Conservation (phyloP, 2,329 filamentous ascomycete genomes). For the Calycina marina region DNA sequence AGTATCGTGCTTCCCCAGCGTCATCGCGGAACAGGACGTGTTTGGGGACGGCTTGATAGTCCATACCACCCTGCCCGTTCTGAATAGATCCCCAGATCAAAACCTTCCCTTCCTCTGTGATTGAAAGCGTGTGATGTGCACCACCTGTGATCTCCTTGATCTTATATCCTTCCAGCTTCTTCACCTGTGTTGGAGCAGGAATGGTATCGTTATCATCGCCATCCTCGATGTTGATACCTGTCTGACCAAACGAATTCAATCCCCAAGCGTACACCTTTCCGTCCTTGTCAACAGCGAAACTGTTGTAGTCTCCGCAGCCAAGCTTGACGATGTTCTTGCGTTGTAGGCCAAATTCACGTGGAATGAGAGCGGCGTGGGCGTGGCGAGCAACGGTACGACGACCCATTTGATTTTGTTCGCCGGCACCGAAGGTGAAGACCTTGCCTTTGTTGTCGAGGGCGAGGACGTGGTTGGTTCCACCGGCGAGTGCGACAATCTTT, state of each 20-base stretch:
- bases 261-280: slow-evolving; percentile 70
- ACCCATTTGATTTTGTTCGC: slow-evolving; percentile 56
- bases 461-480: slow-evolving; percentile 43
- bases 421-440: slow-evolving; percentile 50
- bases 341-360: slow-evolving; percentile 21
- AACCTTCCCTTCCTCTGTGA: slow-evolving; percentile 40
- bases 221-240: slow-evolving; percentile 47
- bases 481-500: slow-evolving; percentile 36
- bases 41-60: slow-evolving; percentile 37
- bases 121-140: slow-evolving; percentile 59
- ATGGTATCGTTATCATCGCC: slow-evolving; percentile 59
- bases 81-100: slow-evolving; percentile 46
- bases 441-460: slow-evolving; percentile 42
- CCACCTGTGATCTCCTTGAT: slow-evolving; percentile 58
- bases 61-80: slow-evolving; percentile 39
- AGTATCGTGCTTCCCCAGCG: slow-evolving; percentile 50
- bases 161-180: slow-evolving; percentile 45
- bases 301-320: slow-evolving; percentile 59
- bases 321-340: slow-evolving; percentile 25
- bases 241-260: slow-evolving; percentile 75
- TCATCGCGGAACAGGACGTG: slow-evolving; percentile 51
- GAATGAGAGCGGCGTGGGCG: slow-evolving; percentile 15
- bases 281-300: slow-evolving; percentile 56
- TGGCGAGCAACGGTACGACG: slow-evolving; percentile 24
- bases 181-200: slow-evolving; percentile 49